Evolutionary conservation across 352 stramenopile species (phyloP), one percentile per base, ranked within the genome.

Genomic region (Pythium plurisporium): DNA sequence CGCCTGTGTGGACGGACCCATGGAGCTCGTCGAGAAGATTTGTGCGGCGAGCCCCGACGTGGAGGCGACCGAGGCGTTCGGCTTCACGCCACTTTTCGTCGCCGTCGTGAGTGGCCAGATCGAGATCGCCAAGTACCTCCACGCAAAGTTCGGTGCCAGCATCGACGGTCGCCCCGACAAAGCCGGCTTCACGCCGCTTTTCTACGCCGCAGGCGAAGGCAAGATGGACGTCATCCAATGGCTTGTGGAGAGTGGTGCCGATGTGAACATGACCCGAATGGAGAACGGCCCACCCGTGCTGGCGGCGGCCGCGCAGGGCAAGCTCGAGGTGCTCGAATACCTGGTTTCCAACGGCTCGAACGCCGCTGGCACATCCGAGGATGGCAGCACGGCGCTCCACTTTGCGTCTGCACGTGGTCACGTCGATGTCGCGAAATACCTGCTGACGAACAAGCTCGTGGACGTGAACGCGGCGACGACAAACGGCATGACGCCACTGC

Each of bases 81-180:
- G 51, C 36, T 69, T 62, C 25, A 70, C 63, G 48, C 63, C 63
- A 23, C 57, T 70, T 4, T 67, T 67, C 52, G 63, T 70, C 19
- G 63, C 63, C n/a, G 37, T 67, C 54, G 57, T 60, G 37, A 61
- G 58, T 40, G 51, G 52, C 9, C 63, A 70, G 43, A 19, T 70
- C n/a, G 63, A 45, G 33, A 59, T 70, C 41, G 57, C 57, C 43
- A 54, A 64, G 51, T 49, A 44, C 7, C 52, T 70, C 12, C 50
- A 53, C 20, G 31, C 29, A 6, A 45, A 17, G 15, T 42, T 59
- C 25, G 57, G 58, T 36, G 63, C 63, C 17, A 43, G 20, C 25
- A 43, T 67, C 33, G 63, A 70, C 33, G 63, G 57, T 1, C 63
- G 56, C 15, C 19, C 53, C 33, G 57, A 70, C 58, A 59, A 51